Base-by-base conservation (phyloP, 2,329 filamentous ascomycete species). In the Cordyceps cateniannulata region DNA sequence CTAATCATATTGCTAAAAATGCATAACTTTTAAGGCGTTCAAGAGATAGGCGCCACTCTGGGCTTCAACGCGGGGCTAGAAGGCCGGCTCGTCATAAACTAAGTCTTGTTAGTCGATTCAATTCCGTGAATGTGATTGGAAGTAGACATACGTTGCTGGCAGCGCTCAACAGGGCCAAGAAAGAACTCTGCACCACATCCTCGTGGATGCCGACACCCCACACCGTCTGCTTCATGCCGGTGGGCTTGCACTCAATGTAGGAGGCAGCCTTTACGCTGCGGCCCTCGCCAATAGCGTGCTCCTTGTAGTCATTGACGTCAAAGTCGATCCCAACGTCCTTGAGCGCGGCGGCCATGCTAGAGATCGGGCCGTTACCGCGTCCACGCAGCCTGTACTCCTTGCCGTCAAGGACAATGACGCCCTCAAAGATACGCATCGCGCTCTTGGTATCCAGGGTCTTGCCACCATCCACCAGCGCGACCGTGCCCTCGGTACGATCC, bases 181-280 rank as follows among this genome's bases (percentile, higher is more conserved):
- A 82, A 73, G 88, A 93, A 68, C 90, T 92, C 74, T 96, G 90
- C 22, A 96, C 91, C 63, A 96, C 91, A 78, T 96, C 93, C 72
- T 93, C 88, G 72, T 97, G 91, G 67, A 97, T 90, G 38, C 91
- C 92, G 7, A 96, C 89, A 67, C 92, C 92, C 91, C 92, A 96
- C 2, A 96, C 88, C 69, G 85, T 88, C 68, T 90, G 81, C 59
- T 82, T 83, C 64, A 81, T 87, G 51, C 83, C 85, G 4, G 83
- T 76, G 22, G 86, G 82, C 29, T 83, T 92, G 75, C 92, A 96
- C 74, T 97, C 90, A 65, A 98, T 96, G 72, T 96, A 98, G 2
- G 93, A 91, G 2, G 92, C 93, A n/a, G 93, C 93, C 79, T 96
- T 96, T 66, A 93, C 91, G 63, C 91, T 85, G 61, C 86, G 84